Conservation (phyloP, 106 monocot genomes). For the Gastrodia elata region DNA sequence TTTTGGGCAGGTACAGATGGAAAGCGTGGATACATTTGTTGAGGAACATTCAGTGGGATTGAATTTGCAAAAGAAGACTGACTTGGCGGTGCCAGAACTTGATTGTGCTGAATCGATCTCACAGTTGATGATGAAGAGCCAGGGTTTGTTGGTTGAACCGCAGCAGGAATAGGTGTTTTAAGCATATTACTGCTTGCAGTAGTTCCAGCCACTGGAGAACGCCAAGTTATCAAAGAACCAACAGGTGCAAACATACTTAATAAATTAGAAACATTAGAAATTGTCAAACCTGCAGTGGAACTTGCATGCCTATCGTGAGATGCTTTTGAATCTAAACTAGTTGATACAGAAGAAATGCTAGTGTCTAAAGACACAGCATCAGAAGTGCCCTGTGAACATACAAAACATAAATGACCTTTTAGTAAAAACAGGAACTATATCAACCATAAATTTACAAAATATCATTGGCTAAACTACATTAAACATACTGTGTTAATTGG, state of each 20-base stretch:
- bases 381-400: slow-evolving; percentile 24
- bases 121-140: slow-evolving; percentile 22
- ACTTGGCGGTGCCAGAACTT: slow-evolving; percentile 27
- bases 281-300: slow-evolving; percentile 7
- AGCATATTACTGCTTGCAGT: slow-evolving; percentile 16
- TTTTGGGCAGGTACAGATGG: slow-evolving; percentile 17
- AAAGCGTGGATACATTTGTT: slow-evolving; percentile 35
- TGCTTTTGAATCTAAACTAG: slow-evolving; percentile 19
- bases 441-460: neutral
- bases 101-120: slow-evolving; percentile 26
- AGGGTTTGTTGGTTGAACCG: slow-evolving; percentile 10
- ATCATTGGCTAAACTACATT: neutral
- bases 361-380: slow-evolving; percentile 13
- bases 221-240: slow-evolving; percentile 25
- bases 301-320: slow-evolving; percentile 15
- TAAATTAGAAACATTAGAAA: slow-evolving; percentile 18
- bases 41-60: slow-evolving; percentile 28
- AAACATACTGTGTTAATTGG: slow-evolving; percentile 23
- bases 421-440: neutral
- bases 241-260: slow-evolving; percentile 11
- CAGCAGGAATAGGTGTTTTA: slow-evolving; percentile 10
- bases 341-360: slow-evolving; percentile 5
- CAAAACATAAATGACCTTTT: slow-evolving; percentile 10
- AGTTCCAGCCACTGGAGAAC: slow-evolving; percentile 19
- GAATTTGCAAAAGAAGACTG: slow-evolving; percentile 23